A percentile compares a stretch with the other conserved stretches of the same genome.
These are phyloP conservation scores for Ophiostoma pallidulum DNA, from an alignment of 2,329 filamentous ascomycete species.

Conservation along the genomic window DNA sequence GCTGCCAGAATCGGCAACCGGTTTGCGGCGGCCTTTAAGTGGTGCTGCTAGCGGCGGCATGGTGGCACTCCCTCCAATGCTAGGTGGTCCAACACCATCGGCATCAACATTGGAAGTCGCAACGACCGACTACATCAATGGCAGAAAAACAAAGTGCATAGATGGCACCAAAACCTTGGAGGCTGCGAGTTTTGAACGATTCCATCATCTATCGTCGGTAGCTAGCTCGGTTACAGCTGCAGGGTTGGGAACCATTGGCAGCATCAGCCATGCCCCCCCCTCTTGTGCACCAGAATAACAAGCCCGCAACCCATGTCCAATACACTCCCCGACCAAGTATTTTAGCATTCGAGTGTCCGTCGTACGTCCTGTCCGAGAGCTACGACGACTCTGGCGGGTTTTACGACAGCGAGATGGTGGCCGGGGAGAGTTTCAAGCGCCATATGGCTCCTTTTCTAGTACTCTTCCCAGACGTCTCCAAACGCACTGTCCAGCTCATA, in stretches of 20 bases:
- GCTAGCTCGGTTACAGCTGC: not conserved
- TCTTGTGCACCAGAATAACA: not conserved
- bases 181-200: not conserved
- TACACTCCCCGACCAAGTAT: constrained; percentile 12
- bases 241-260: not conserved
- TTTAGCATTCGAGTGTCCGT: constrained; percentile 9
- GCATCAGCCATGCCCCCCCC: not conserved
- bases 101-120: not conserved
- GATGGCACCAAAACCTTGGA: not conserved
- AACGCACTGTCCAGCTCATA: constrained; percentile 7
- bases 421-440: constrained; percentile 11
- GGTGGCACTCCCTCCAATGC: not conserved
- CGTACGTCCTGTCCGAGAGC: constrained; percentile 11
- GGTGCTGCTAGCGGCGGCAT: not conserved
- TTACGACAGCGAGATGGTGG: constrained; percentile 13
- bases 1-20: not conserved
- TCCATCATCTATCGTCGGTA: not conserved
- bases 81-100: not conserved
- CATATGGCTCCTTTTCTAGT: constrained; percentile 2
- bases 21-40: not conserved
- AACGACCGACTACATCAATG: not conserved
- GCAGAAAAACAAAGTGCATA: not conserved
- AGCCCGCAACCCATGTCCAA: not conserved
- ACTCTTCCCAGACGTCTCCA: constrained; percentile 11
- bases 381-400: constrained; percentile 14